phyloP scores from a whole-genome alignment of 768 basidiomycete genomes.

The Calocera viscosa region DNA sequence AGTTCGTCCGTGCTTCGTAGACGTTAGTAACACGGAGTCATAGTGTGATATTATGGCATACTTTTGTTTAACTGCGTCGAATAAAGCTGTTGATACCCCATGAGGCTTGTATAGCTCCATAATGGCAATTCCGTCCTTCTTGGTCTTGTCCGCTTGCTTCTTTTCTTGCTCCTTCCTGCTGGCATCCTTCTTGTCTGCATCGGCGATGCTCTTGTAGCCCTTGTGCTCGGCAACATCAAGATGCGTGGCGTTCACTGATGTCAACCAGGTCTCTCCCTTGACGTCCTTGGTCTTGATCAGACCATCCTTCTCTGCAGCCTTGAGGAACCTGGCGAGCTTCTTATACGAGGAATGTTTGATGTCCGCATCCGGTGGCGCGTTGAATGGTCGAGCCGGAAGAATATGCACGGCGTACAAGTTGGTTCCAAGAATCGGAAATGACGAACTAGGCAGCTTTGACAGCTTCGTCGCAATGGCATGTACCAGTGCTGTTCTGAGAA shows the following conservation, averaged over 20 bases:
- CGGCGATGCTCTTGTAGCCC: slow-evolving; percentile 47
- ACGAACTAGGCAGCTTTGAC: slow-evolving; percentile 33
- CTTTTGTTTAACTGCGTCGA: slow-evolving; percentile 52
- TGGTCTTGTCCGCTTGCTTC: slow-evolving; percentile 34
- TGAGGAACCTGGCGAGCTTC: slow-evolving; percentile 70
- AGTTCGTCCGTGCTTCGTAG: slow-evolving; percentile 37
- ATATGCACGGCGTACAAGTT: slow-evolving; percentile 64
- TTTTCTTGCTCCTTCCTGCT: slow-evolving; percentile 47
- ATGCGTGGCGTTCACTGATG: slow-evolving; percentile 45
- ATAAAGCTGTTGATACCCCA: slow-evolving; percentile 42
- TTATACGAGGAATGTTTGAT: slow-evolving; percentile 74
- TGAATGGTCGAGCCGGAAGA: slow-evolving; percentile 68
- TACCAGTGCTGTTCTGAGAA: slow-evolving; percentile 49
- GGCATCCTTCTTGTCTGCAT: slow-evolving; percentile 50
- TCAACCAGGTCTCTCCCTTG: slow-evolving; percentile 28
- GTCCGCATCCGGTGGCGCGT: slow-evolving; percentile 31
- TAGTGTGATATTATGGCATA: slow-evolving; percentile 27
- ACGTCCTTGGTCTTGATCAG: slow-evolving; percentile 62
- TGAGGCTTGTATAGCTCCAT: slow-evolving; percentile 69
- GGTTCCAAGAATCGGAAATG: slow-evolving; percentile 67
- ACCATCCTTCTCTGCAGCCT: slow-evolving; percentile 57
- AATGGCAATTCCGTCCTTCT: slow-evolving; percentile 41
- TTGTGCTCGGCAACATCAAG: slow-evolving; percentile 42
- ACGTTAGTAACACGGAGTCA: neutral
- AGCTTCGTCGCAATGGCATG: slow-evolving; percentile 43